Evolutionary conservation across 179 eudicot species (phyloP), one percentile per base, ranked within the genome.

Genomic region (Heliamphora pulchella): DNA sequence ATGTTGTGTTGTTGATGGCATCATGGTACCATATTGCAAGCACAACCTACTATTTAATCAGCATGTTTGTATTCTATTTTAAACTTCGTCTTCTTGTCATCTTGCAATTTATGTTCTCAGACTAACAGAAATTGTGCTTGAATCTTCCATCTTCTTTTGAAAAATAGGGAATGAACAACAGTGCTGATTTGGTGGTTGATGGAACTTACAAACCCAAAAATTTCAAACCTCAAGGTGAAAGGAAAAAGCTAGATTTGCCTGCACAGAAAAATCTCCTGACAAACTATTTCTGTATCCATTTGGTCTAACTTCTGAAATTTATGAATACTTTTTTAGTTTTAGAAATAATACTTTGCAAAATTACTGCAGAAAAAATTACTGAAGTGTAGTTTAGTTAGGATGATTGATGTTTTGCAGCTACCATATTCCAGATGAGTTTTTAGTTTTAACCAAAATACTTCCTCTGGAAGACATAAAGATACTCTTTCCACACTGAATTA

Each of bases 231-330:
- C 90, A 86, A 76, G 78, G 84, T 77, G 87, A 86, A 82, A 89
- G 80, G 87, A 90, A 83, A 77, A 92, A 86, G 90, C 84, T 94
- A 61, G 98, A 90, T 65, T 90, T 96, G 89, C 99, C 98, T 77
- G 96, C 85, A 57, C 96, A 94, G 86, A 96, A 89, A 84, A 96
- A 96, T 87, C 79, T 94, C 67, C 76, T 96, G 85, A 94, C 98
- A 58, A 96, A 91, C 84, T 96, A 96, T 85, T 96, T 96, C 83
- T 96, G 99, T 96, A 96, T 96, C 99, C 98, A 63, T 41, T 72
- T 39, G 11, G 48, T 66, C 61, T 61, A 63, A 64, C 11, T 54
- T 72, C 70, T n/a, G 31, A 80, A 54, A 54, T 80, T 43, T 75
- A 20, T 1, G 1, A 51, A 68, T 43, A n/a, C n/a, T 46, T 3